These are phyloP conservation scores for Atkinsonella texensis DNA, from an alignment of 2,329 filamentous ascomycete genomes.

Conservation along the genomic window DNA sequence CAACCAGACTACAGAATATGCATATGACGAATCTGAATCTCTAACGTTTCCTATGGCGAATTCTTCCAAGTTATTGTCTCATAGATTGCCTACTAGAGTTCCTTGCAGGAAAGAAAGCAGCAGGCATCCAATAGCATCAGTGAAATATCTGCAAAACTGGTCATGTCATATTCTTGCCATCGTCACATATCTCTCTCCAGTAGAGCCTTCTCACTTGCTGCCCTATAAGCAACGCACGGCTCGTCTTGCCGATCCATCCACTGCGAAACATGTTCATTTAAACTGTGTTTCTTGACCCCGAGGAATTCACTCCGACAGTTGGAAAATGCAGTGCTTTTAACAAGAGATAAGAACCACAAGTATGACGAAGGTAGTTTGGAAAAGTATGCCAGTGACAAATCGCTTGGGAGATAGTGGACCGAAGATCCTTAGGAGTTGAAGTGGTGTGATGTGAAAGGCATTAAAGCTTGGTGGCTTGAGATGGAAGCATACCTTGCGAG, in stretches of 20 bases:
- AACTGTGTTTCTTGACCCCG: constrained; percentile 42
- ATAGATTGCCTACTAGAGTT: too few species aligned
- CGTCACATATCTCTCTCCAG: constrained; percentile 31
- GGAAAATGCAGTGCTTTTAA: constrained; percentile 38
- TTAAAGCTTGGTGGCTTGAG: constrained; percentile 33
- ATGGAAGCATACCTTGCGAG: constrained; percentile 11
- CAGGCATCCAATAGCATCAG: not conserved
- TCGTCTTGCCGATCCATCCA: constrained; percentile 38
- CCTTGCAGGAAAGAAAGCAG: not conserved
- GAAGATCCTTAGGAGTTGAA: constrained; percentile 31
- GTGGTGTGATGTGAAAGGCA: constrained; percentile 37
- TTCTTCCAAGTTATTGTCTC: not conserved
- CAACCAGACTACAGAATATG: constrained; percentile 20
- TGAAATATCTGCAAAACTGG: constrained; percentile 42
- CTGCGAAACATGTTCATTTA: constrained; percentile 37
- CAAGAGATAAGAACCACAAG: constrained; percentile 45
- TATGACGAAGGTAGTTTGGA: constrained; percentile 37
- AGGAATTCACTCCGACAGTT: constrained; percentile 31
- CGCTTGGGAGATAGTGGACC: constrained; percentile 37
- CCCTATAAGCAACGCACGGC: constrained; percentile 40
- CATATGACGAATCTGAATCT: constrained; percentile 26
- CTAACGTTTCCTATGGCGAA: constrained; percentile 17
- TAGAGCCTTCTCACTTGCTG: constrained; percentile 36
- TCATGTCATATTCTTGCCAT: constrained; percentile 42
- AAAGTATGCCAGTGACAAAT: constrained; percentile 29